Evolutionary conservation across 1,284 basidiomycete genomes (phyloP), one percentile per base, ranked within the genome.

Genomic region (Cutaneotrichosporon cutaneum): DNA sequence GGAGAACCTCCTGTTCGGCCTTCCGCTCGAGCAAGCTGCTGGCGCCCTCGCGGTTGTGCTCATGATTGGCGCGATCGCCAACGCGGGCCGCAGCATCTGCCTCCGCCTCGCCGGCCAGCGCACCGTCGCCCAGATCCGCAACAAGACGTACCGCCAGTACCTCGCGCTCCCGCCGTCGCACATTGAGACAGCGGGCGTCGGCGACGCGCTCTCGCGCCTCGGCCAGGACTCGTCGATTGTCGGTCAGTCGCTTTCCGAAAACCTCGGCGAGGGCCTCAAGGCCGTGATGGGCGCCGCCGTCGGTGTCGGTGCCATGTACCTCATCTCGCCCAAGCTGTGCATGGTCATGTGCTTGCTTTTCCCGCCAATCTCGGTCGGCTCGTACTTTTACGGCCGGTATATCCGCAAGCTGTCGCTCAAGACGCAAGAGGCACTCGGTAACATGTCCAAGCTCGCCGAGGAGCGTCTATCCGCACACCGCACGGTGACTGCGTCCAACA

Each of bases 201-300:
- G 77, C 48, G 77, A 78, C 59, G 77, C 77, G 1, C 68, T 78
- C 27, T 78, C 77, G 5, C 73, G 77, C 52, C 65, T 78, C 3
- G 75, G 77, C 16, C 77, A 78, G 64, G 77, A 78, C 61, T 77
- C 77, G 16, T 73, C 72, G 3, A 77, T 78, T 27, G 72, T 78
- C 52, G 77, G 77, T 32, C 75, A 78, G 62, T 70, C 67, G 9
- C 71, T 78, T 21, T 68, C 64, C 24, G 77, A 78, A 62, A 78
- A 78, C 56, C 68, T 78, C 48, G 77, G 77, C 35, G 77, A 78
- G 65, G 77, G 77, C 21, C 66, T 78, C 44, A 78, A 78, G 61
- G 77, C 77, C 14, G 68, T 77, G 30, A 65, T 78, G 10, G 75
- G 74, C 18, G 74, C 77, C 56, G 73, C 52, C 47, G 75, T 75